These are phyloP conservation scores for Botrytis pseudocinerea DNA, from an alignment of 2,329 filamentous ascomycete genomes.

Conservation along the genomic window DNA sequence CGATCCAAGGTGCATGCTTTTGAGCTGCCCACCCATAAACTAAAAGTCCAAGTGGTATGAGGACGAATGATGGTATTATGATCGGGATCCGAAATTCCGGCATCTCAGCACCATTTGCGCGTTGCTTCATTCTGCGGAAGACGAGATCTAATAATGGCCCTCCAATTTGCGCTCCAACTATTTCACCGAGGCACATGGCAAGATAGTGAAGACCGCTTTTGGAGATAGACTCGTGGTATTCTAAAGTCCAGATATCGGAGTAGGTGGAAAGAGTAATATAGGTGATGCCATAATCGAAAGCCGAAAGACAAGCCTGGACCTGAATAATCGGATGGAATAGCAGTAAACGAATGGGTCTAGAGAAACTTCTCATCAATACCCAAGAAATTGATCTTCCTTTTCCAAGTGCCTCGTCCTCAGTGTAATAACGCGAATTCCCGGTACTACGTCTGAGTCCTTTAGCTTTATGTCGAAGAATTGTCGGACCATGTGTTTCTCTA, in stretches of 20 bases:
- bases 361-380: conserved; percentile 30
- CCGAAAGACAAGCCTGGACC: neutral
- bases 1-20: conserved; percentile 50
- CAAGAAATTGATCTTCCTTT: conserved; percentile 24
- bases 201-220: conserved; percentile 58
- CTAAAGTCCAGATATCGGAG: neutral
- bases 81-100: conserved; percentile 64
- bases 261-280: neutral
- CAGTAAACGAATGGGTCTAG: neutral
- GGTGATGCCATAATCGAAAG: neutral
- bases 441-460: neutral
- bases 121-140: conserved; percentile 23
- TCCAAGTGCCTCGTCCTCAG: conserved; percentile 39
- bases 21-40: conserved; percentile 60
- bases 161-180: conserved; percentile 39
- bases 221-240: conserved; percentile 44
- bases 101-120: conserved; percentile 53
- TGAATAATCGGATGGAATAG: neutral
- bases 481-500: conserved; percentile 52
- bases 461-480: conserved; percentile 44
- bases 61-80: conserved; percentile 52
- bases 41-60: conserved; percentile 56
- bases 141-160: conserved; percentile 37
- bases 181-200: conserved; percentile 47
- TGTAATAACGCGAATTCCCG: neutral